Base-by-base conservation (phyloP, 164 flowering plant species). In the Aristolochia californica region DNA sequence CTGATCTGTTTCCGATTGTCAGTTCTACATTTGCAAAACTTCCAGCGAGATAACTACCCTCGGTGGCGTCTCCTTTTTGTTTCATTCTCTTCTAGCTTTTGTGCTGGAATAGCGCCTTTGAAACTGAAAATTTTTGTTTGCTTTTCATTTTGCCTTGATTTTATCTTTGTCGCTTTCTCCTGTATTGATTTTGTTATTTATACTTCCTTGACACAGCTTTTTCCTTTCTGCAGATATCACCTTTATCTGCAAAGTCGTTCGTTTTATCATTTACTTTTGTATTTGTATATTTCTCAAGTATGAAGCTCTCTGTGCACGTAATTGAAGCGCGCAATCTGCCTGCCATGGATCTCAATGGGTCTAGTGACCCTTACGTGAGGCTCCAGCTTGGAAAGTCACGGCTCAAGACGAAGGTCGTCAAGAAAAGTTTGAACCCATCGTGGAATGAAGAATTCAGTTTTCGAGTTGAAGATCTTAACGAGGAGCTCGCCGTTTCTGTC, bases 371-470 rank as follows among this genome's bases (percentile, higher is more conserved):
- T 11, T 91, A 88, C 64, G 98, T 80, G 27, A 68, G 66, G 61
- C 59, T 91, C 50, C 90, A 86, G 65, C 64, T 88, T 34, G 98
- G 98, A 14, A 88, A 54, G 75, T 71, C 76, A 25, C 78, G 57
- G 70, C 75, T 43, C 53, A 80, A 67, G 72, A 91, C 87, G 40
- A 86, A 85, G 64, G 93, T 87, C 57, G 85, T 88, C 68, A 88
- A 81, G 85, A 88, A 86, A 76, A 70, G 65, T 58, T 75, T 88
- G 71, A 87, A 77, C 65, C 98, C 98, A 21, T 66, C 68, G 13
- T 91, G 96, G 98, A 75, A 76, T 13, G 96, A 91, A 60, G 96
- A 83, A 11, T 88, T 84, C 60, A 58, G 73, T 64, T 88, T 88
- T 64, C 58, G 67, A 63, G 98, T 91, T 7, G 98, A 87, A 16